Conservation (phyloP, 768 basidiomycete species). For the Scleroderma bovista region DNA sequence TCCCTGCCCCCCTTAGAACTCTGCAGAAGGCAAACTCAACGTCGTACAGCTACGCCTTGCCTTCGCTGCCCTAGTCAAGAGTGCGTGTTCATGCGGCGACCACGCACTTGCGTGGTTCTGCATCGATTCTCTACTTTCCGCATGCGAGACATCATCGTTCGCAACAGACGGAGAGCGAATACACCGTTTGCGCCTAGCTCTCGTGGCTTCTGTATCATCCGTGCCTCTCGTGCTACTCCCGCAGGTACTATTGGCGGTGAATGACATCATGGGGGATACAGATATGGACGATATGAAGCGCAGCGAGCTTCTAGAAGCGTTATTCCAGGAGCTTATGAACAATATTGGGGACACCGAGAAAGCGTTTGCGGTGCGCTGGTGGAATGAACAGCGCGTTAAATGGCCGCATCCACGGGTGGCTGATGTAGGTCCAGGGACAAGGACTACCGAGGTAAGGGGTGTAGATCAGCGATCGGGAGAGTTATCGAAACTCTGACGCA, state of each 20-base stretch:
- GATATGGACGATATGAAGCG: conserved; percentile 22
- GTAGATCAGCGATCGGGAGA: neutral
- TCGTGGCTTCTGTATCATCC: conserved; percentile 62
- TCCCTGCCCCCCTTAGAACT: conserved; percentile 43
- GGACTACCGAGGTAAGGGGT: neutral
- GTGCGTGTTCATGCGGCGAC: conserved; percentile 43
- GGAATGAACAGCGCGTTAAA: conserved; percentile 44
- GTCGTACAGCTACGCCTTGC: conserved; percentile 67
- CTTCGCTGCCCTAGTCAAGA: conserved; percentile 63
- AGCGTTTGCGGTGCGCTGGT: conserved; percentile 65
- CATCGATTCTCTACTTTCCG: conserved; percentile 48
- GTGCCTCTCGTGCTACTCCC: conserved; percentile 55
- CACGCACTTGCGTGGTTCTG: conserved; percentile 63
- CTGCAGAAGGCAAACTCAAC: conserved; percentile 53
- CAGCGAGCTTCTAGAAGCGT: conserved; percentile 47
- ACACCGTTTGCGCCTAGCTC: conserved; percentile 57
- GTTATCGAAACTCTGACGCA: neutral
- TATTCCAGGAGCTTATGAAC: conserved; percentile 61
- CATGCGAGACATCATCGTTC: conserved; percentile 30
- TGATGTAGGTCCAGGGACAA: neutral
- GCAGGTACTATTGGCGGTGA: conserved; percentile 47
- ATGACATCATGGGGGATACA: conserved; percentile 25
- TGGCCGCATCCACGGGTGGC: conserved; percentile 12
- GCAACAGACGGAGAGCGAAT: conserved; percentile 17
- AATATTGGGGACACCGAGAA: conserved; percentile 66